These are phyloP conservation scores for Eucalyptus cladocalyx DNA, from an alignment of 345 rosid genomes.

Conservation along the genomic window DNA sequence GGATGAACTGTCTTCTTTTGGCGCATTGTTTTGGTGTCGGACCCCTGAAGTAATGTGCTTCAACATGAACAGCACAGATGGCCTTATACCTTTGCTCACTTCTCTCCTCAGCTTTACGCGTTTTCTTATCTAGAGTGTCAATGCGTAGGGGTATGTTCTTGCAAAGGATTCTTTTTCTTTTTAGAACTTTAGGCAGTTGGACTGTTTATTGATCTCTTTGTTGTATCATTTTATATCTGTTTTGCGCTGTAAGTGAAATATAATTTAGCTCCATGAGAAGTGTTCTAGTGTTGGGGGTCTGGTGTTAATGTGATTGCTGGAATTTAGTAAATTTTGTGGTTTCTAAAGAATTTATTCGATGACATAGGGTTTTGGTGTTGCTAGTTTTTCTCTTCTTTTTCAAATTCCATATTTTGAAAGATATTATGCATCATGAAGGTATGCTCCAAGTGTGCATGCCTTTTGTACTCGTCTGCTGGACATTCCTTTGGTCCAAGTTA, in stretches of 20 bases:
- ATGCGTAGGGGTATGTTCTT: background rate
- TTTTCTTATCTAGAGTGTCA: background rate
- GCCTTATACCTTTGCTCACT: background rate
- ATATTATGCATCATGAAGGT: background rate
- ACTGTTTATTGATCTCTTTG: background rate
- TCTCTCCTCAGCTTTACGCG: background rate
- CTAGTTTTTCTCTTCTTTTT: background rate
- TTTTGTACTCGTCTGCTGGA: background rate
- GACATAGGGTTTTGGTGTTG: background rate
- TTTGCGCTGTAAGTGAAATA: background rate
- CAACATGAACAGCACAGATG: background rate
- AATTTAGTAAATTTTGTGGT: background rate
- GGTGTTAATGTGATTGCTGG: background rate
- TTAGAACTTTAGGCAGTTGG: background rate
- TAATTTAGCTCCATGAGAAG: background rate
- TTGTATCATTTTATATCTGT: background rate
- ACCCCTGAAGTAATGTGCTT: background rate
- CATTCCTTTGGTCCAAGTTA: background rate
- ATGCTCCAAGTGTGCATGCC: background rate
- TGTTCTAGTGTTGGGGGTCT: background rate
- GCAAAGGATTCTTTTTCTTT: background rate
- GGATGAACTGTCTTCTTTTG: background rate
- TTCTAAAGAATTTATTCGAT: background rate
- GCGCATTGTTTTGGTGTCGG: background rate
- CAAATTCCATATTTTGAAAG: background rate